These are phyloP conservation scores for Phytomonas sp. DNA, from an alignment of 208 protist genomes.

Conservation along the genomic window DNA sequence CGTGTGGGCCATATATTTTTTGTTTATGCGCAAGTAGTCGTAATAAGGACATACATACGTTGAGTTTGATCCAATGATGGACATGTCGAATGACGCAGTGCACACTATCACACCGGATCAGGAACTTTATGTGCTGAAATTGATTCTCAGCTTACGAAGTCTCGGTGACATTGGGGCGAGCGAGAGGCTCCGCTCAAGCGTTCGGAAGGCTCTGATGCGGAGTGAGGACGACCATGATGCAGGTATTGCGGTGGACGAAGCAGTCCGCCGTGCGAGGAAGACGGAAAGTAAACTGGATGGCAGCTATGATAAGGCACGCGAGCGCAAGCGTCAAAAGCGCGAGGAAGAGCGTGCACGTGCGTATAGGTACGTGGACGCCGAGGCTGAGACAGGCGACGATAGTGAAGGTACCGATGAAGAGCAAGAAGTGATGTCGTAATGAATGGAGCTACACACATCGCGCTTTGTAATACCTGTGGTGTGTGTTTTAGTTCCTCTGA, in stretches of 20 bases:
- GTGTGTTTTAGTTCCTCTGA: not conserved
- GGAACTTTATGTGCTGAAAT: conserved; percentile 50
- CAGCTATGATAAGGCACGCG: conserved; percentile 41
- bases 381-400: conserved; percentile 58
- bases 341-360: conserved; percentile 25
- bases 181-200: conserved; percentile 43
- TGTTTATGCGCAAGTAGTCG: not conserved
- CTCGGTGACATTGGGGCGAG: conserved; percentile 41
- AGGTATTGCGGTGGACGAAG: conserved; percentile 26
- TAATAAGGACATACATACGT: not conserved
- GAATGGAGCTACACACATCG: not conserved
- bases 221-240: conserved; percentile 34
- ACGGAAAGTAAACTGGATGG: conserved; percentile 56
- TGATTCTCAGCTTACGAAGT: conserved; percentile 41
- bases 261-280: conserved; percentile 36
- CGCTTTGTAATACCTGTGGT: not conserved
- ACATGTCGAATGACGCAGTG: not conserved
- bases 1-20: not conserved
- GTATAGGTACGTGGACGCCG: conserved; percentile 44
- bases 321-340: conserved; percentile 35
- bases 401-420: conserved; percentile 34
- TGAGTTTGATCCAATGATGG: not conserved
- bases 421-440: conserved; percentile 12
- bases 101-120: conserved; percentile 35
- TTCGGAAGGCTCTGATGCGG: conserved; percentile 35